These are phyloP conservation scores for Comarum palustre DNA, from an alignment of 306 rosid species.

Conservation along the genomic window DNA sequence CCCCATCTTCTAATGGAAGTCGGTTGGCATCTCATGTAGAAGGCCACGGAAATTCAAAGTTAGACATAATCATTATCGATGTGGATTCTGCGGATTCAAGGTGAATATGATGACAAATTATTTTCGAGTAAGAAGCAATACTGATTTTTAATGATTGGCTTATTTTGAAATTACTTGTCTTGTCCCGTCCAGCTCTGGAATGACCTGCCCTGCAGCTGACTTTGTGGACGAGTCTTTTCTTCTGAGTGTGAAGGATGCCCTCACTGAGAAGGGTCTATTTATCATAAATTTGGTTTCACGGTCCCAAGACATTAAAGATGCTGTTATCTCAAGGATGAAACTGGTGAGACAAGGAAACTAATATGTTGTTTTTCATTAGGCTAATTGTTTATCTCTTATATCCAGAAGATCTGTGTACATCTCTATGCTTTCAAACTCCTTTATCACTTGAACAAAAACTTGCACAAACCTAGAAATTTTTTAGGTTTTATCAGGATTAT, in stretches of 20 bases:
- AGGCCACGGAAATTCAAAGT: conserved; percentile 35
- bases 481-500: neutral
- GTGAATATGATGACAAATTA: conserved; percentile 38
- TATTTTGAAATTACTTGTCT: neutral
- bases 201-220: conserved; percentile 84
- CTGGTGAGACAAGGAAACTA: conserved; percentile 46
- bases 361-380: conserved; percentile 17
- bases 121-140: conserved; percentile 15
- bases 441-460: neutral
- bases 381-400: neutral
- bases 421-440: neutral
- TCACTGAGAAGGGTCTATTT: conserved; percentile 73
- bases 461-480: neutral
- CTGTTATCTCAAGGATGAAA: conserved; percentile 65
- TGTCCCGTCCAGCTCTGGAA: conserved; percentile 54
- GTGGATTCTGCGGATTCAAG: conserved; percentile 90
- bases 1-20: conserved; percentile 35
- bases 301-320: conserved; percentile 65
- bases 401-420: neutral
- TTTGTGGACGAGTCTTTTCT: conserved; percentile 77
- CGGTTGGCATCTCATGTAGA: conserved; percentile 27
- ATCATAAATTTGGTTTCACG: conserved; percentile 81
- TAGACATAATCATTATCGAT: conserved; percentile 79
- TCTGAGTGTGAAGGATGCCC: conserved; percentile 52
- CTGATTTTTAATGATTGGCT: neutral